phyloP scores from a whole-genome alignment of 345 rosid species.

The Salix dunnii region DNA sequence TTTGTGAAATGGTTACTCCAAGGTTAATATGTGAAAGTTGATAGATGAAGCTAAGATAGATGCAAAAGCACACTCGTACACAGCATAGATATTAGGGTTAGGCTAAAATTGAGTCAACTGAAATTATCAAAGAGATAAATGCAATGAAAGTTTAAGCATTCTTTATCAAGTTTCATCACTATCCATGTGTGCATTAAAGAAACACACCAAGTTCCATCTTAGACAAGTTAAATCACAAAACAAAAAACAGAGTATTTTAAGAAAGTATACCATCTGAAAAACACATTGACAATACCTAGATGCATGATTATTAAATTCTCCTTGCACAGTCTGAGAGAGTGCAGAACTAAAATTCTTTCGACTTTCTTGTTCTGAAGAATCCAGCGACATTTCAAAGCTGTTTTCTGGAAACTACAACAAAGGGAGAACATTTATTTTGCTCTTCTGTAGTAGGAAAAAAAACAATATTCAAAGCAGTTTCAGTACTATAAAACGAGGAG shows the following conservation, averaged over 20 bases:
- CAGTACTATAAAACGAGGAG: background rate
- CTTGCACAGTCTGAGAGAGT: conserved; percentile 52
- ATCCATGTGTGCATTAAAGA: background rate
- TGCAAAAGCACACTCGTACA: background rate
- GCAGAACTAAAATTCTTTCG: conserved; percentile 52
- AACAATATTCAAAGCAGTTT: background rate
- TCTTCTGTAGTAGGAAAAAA: background rate
- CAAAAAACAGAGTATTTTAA: background rate
- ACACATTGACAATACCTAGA: conserved; percentile 48
- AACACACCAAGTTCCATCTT: background rate
- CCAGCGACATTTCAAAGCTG: conserved; percentile 48
- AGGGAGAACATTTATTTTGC: conserved; percentile 15
- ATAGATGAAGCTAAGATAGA: no score
- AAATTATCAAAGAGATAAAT: background rate
- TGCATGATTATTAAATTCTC: conserved; percentile 48
- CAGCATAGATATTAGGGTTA: background rate
- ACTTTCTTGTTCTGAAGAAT: conserved; percentile 55
- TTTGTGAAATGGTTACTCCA: no score
- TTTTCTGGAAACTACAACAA: conserved; percentile 78
- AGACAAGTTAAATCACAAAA: conserved; percentile 3
- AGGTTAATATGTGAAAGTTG: no score
- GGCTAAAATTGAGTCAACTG: no score
- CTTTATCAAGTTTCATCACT: no score
- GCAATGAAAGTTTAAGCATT: background rate
- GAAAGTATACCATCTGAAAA: conserved; percentile 9